A percentile compares a stretch with the other conserved stretches of the same genome.
Conservation (phyloP, 202 grass and related monocot species). For the Panicum virgatum region DNA sequence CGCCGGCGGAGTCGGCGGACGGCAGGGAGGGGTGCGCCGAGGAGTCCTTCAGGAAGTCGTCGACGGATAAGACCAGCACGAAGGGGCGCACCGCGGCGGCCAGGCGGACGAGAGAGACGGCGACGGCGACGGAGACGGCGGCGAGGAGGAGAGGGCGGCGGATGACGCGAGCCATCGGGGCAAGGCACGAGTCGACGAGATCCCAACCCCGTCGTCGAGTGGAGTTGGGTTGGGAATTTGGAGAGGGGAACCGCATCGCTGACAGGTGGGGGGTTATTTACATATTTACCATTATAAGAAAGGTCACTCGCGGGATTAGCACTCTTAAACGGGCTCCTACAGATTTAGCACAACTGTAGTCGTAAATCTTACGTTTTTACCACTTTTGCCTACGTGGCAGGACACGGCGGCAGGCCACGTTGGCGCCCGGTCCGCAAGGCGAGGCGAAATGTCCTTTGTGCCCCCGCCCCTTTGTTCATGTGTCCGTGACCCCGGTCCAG, state of each 20-base stretch:
- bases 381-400: too few species aligned
- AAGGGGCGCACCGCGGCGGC: slow-evolving; percentile 58
- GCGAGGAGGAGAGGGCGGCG: slow-evolving; percentile 42
- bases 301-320: too few species aligned
- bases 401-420: too few species aligned
- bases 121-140: background rate
- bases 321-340: too few species aligned
- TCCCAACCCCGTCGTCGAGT: slow-evolving; percentile 3
- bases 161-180: slow-evolving; percentile 50
- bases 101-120: slow-evolving; percentile 17
- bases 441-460: too few species aligned
- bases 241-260: background rate
- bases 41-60: slow-evolving; percentile 81
- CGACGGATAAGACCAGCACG: slow-evolving; percentile 68
- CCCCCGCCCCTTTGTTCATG: too few species aligned
- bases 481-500: too few species aligned
- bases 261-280: slow-evolving; percentile 62
- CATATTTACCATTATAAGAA: too few species aligned
- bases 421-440: too few species aligned
- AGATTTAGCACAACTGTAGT: too few species aligned
- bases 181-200: slow-evolving; percentile 28
- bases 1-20: slow-evolving; percentile 31
- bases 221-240: background rate
- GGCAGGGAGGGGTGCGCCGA: slow-evolving; percentile 53
- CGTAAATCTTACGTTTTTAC: too few species aligned